Base-by-base conservation (phyloP, 2,329 filamentous ascomycete species). In the Scortechinia acanthostroma region DNA sequence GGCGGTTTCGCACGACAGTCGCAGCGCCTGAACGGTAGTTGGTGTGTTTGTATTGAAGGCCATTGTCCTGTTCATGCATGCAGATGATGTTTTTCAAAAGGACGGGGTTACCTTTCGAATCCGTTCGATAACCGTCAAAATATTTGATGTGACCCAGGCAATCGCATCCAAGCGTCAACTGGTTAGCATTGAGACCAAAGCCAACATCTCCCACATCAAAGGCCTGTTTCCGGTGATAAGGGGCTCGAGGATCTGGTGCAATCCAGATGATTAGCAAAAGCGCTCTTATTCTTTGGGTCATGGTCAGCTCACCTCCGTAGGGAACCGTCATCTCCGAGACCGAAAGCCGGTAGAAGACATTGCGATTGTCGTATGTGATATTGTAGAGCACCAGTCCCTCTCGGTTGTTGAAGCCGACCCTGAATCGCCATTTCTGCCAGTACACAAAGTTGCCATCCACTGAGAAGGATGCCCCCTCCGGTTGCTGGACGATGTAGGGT, bases 71-170 rank as follows among this genome's bases (percentile, higher is more conserved):
- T 40, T 40, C 35, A 19, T 40, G 35, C 35, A 40, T 40, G 35
- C 35, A 40, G 17, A 40, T 40, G 6, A 40, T 17, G 17, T 40
- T 40, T 19, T 40, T 10, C 35, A 40, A 10, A 15, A 15, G 35
- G 10, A 40, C 35, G 17, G 35, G 35, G 35, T 40, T 40, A 17
- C 35, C 35, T 60, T 82, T 77, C 3, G 80, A 67, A 57, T 83
- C 79, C 42, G 79, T 82, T 62, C 83, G 78, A 66, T 79, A 83
- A 49, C 83, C 78, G 53, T 79, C 79, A 47, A 73, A 73, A 65
- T 73, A 83, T 57, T 77, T 78, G 66, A 83, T 71, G 60, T 83
- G 35, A 6, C 35, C 35, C 10, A 40, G 35, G 35, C 35, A 40
- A 19, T 40, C 35, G 35, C 35, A 40, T 6, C 35, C 35, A 10